phyloP scores from a whole-genome alignment of 2,329 filamentous ascomycete genomes.

The Aspergillus niger region DNA sequence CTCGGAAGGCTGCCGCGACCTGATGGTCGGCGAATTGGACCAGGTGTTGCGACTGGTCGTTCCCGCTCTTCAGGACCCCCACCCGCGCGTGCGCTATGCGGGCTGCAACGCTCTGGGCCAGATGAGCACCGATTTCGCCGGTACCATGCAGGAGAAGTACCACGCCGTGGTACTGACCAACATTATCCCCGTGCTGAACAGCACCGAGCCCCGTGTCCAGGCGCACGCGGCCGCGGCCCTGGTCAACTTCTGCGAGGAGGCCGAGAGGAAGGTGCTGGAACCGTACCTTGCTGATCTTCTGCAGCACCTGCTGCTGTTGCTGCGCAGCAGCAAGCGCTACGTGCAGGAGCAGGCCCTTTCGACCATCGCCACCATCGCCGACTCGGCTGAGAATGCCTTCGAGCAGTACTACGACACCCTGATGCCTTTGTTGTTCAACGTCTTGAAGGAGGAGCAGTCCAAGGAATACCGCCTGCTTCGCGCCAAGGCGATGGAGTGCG shows the following conservation, averaged over 20 bases:
- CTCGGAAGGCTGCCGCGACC: slow-evolving; percentile 90
- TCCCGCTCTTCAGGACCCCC: slow-evolving; percentile 82
- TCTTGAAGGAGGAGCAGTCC: slow-evolving; percentile 83
- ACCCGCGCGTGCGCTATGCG: slow-evolving; percentile 93
- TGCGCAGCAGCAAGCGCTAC: slow-evolving; percentile 90
- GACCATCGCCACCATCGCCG: slow-evolving; percentile 97
- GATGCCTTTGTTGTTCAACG: slow-evolving; percentile 91
- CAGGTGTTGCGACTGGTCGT: slow-evolving; percentile 95
- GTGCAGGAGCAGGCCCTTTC: slow-evolving; percentile 97
- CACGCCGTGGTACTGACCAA: slow-evolving; percentile 83
- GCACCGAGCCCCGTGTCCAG: slow-evolving; percentile 88
- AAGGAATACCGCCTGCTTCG: slow-evolving; percentile 90
- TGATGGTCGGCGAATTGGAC: slow-evolving; percentile 93
- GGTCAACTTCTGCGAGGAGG: slow-evolving; percentile 98
- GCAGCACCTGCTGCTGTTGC: slow-evolving; percentile 78
- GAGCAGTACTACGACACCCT: slow-evolving; percentile 92
- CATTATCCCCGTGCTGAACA: slow-evolving; percentile 89
- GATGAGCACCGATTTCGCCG: slow-evolving; percentile 99
- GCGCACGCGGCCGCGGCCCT: slow-evolving; percentile 96
- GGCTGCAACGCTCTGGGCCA: slow-evolving; percentile 98
- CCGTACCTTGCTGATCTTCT: slow-evolving; percentile 90
- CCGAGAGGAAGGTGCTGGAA: slow-evolving; percentile 86
- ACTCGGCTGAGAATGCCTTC: slow-evolving; percentile 93
- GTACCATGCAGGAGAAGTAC: slow-evolving; percentile 96
- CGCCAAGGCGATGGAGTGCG: slow-evolving; percentile 99